phyloP scores from a whole-genome alignment of 2,329 filamentous ascomycete genomes.

The Ceratocystiopsis minuta region DNA sequence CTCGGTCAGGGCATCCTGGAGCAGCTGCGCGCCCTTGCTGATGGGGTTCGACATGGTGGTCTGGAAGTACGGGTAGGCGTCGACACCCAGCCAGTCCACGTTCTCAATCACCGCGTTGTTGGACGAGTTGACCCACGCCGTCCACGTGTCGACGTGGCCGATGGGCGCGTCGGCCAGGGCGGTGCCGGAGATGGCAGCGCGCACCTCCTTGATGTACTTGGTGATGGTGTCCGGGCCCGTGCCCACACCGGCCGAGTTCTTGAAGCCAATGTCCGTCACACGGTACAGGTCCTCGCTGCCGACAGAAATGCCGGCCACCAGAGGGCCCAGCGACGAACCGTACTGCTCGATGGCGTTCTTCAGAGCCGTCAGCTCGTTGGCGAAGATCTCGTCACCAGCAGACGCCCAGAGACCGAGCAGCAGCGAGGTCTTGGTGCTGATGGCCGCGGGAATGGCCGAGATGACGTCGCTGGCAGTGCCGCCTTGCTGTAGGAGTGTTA shows the following conservation, averaged over 20 bases:
- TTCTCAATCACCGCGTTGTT: constrained; percentile 53
- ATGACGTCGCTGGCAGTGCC: constrained; percentile 48
- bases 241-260: constrained; percentile 42
- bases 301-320: constrained; percentile 68
- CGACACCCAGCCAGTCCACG: constrained; percentile 65
- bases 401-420: constrained; percentile 76
- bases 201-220: constrained; percentile 53
- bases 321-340: constrained; percentile 42
- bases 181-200: constrained; percentile 44
- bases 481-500: constrained; percentile 26
- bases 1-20: constrained; percentile 45
- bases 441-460: constrained; percentile 63
- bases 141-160: constrained; percentile 86
- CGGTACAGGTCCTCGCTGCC: constrained; percentile 80
- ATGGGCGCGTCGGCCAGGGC: constrained; percentile 36
- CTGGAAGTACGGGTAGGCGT: constrained; percentile 77
- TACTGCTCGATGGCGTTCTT: constrained; percentile 50
- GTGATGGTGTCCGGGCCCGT: constrained; percentile 42
- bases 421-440: constrained; percentile 59
- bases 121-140: constrained; percentile 52
- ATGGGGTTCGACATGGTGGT: constrained; percentile 48
- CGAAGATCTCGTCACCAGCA: constrained; percentile 40
- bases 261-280: constrained; percentile 49
- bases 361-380: constrained; percentile 59
- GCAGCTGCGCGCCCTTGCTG: constrained; percentile 43